phyloP scores from a whole-genome alignment of 1,284 basidiomycete genomes.

The Apiotrichum laibachii region DNA sequence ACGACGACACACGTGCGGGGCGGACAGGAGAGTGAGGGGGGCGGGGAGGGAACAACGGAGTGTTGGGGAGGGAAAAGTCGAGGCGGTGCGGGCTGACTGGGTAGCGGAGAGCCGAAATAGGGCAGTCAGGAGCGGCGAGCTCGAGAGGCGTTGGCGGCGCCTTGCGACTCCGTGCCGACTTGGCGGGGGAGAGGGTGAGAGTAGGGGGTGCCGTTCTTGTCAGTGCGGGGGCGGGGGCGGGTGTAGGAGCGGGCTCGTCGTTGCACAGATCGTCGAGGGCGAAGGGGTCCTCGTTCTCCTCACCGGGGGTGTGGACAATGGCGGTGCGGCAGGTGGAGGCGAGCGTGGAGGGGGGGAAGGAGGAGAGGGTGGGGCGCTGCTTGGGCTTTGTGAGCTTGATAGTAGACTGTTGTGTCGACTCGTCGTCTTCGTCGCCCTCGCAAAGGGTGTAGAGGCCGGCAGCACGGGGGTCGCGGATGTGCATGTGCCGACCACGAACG shows the following conservation, averaged over 20 bases:
- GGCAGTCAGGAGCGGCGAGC: not conserved
- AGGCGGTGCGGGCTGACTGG: slow-evolving; percentile 8
- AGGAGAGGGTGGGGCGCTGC: not conserved
- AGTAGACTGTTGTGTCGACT: not conserved
- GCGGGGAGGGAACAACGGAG: not conserved
- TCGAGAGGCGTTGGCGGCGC: slow-evolving; percentile 4
- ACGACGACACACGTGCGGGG: slow-evolving; percentile 10
- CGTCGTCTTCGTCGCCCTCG: slow-evolving; percentile 27
- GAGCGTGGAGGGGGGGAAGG: not conserved
- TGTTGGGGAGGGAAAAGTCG: not conserved
- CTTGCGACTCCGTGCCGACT: not conserved
- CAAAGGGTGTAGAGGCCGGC: slow-evolving; percentile 39
- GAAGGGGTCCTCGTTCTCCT: slow-evolving; percentile 14
- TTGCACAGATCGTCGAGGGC: slow-evolving; percentile 4
- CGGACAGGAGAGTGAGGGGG: slow-evolving; percentile 2
- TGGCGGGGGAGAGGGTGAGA: not conserved
- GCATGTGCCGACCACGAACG: slow-evolving; percentile 27
- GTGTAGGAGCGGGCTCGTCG: not conserved
- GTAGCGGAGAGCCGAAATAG: not conserved
- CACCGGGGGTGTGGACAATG: slow-evolving; percentile 5
- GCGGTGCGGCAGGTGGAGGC: not conserved
- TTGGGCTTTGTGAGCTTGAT: not conserved
- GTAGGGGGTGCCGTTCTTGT: not conserved
- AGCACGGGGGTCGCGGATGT: slow-evolving; percentile 29
- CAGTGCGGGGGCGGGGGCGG: not conserved